A percentile compares a stretch with the other conserved stretches of the same genome.
These are phyloP conservation scores for Teratosphaeria epicoccoides DNA, from an alignment of 2,329 filamentous ascomycete genomes.

Conservation along the genomic window DNA sequence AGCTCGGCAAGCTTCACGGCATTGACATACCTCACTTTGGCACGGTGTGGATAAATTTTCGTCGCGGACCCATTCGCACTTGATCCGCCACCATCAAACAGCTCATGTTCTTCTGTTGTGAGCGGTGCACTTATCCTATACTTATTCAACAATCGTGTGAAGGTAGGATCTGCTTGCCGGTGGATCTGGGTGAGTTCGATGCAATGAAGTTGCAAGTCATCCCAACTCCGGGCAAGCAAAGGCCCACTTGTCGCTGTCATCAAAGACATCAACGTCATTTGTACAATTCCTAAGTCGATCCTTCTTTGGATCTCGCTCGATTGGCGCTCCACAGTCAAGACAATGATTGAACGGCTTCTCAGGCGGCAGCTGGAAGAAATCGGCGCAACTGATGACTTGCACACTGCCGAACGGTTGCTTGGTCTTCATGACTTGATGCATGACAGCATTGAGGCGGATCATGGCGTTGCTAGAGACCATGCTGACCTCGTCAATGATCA, in stretches of 20 bases:
- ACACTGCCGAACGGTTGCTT: background rate
- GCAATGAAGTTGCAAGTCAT: constrained; percentile 41
- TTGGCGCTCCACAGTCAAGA: constrained; percentile 11
- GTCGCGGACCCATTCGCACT: background rate
- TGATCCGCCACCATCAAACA: constrained; percentile 24
- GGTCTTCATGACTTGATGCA: background rate
- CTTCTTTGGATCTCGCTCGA: background rate
- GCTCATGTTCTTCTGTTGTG: constrained; percentile 25
- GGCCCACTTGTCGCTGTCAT: constrained; percentile 46
- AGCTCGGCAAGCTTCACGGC: background rate
- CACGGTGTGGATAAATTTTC: background rate
- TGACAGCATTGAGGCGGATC: constrained; percentile 37
- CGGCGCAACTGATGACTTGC: constrained; percentile 1
- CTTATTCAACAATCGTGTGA: constrained; percentile 46
- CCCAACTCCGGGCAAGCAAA: constrained; percentile 48
- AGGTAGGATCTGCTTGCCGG: constrained; percentile 44
- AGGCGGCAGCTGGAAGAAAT: constrained; percentile 3
- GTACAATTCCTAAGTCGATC: constrained; percentile 18
- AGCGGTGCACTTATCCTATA: constrained; percentile 40
- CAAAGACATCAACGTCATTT: constrained; percentile 22
- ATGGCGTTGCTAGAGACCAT: constrained; percentile 50
- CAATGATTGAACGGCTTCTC: constrained; percentile 43
- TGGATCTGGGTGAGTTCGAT: constrained; percentile 46
- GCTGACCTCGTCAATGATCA: constrained; percentile 55
- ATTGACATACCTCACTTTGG: background rate